These are phyloP conservation scores for Capniomyces stellatus DNA, from an alignment of 371 early-diverging fungal species.

Conservation along the genomic window DNA sequence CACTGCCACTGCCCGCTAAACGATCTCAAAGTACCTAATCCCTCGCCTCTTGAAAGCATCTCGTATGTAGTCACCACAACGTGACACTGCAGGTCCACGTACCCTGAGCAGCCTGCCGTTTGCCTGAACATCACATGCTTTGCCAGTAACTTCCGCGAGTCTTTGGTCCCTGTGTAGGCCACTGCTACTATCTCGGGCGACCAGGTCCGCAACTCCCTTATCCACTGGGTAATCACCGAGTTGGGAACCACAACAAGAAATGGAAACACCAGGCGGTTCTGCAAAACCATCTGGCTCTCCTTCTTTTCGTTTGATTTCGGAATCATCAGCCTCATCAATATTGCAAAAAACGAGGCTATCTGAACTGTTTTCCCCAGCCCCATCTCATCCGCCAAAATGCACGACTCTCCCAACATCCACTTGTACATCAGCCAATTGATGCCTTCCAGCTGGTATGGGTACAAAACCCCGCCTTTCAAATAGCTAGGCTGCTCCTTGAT, in stretches of 20 bases:
- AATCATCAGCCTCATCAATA: slow-evolving; percentile 24
- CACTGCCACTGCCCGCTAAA: slow-evolving; percentile 35
- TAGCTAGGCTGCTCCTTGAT: slow-evolving; percentile 40
- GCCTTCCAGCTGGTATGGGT: slow-evolving; percentile 72
- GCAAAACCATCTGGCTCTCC: background rate
- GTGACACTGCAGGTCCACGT: slow-evolving; percentile 34
- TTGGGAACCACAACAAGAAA: slow-evolving; percentile 75
- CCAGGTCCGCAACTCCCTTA: slow-evolving; percentile 62
- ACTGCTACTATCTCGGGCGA: slow-evolving; percentile 43
- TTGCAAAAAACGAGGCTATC: slow-evolving; percentile 49
- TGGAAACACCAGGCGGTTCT: slow-evolving; percentile 33
- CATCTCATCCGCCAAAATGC: slow-evolving; percentile 90
- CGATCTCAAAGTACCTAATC: slow-evolving; percentile 25
- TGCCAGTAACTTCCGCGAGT: slow-evolving; percentile 31
- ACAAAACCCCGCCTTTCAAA: slow-evolving; percentile 42
- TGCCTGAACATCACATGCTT: slow-evolving; percentile 41
- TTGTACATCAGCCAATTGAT: slow-evolving; percentile 62
- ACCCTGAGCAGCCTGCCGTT: slow-evolving; percentile 22
- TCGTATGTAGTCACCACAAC: slow-evolving; percentile 69
- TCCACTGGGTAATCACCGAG: slow-evolving; percentile 64
- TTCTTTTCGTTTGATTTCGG: slow-evolving; percentile 14
- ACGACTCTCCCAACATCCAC: slow-evolving; percentile 35
- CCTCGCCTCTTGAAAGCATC: slow-evolving; percentile 30
- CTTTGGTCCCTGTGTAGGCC: slow-evolving; percentile 30
- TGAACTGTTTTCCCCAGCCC: slow-evolving; percentile 89